Evolutionary conservation across 2,329 filamentous ascomycete genomes (phyloP).

Genomic region (Alternaria sp.): DNA sequence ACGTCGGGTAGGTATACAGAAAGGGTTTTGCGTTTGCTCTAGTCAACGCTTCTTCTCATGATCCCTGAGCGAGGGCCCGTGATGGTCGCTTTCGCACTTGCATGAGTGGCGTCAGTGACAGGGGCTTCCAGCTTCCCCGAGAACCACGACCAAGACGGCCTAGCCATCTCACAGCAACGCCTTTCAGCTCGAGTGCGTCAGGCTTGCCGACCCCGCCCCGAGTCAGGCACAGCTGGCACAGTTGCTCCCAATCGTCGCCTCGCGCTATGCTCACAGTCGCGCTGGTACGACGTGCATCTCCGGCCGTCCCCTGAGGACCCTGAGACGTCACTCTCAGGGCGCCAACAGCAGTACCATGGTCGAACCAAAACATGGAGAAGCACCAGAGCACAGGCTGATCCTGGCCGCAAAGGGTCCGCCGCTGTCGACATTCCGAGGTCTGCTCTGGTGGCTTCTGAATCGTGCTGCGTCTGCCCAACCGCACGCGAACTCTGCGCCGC

Average conservation of each 20-base stretch:
- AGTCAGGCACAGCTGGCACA: neutral
- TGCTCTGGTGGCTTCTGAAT: conserved; percentile 11
- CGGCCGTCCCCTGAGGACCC: conserved; percentile 5
- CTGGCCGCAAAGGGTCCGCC: conserved; percentile 11
- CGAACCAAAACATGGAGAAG: conserved; percentile 11
- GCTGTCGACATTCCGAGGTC: conserved; percentile 11
- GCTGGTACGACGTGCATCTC: neutral
- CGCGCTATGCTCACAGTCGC: neutral
- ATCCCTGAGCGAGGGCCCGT: conserved; percentile 12
- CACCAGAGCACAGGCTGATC: conserved; percentile 7
- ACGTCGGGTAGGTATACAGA: conserved; percentile 17
- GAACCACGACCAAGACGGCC: conserved; percentile 12
- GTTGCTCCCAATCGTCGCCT: neutral
- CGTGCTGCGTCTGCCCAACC: conserved; percentile 11
- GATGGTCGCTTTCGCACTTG: conserved; percentile 14
- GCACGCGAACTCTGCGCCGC: conserved; percentile 8
- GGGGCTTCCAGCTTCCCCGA: conserved; percentile 26
- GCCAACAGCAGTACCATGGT: conserved; percentile 16
- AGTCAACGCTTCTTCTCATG: conserved; percentile 12
- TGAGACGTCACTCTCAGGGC: conserved; percentile 15
- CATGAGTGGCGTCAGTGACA: conserved; percentile 24
- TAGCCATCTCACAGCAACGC: conserved; percentile 3
- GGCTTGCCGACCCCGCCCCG: conserved; percentile 14
- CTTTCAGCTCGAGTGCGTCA: conserved; percentile 5
- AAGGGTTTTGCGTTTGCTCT: conserved; percentile 36